Evolutionary conservation across 2,329 filamentous ascomycete species (phyloP).

Genomic region (Alternaria consortialis): DNA sequence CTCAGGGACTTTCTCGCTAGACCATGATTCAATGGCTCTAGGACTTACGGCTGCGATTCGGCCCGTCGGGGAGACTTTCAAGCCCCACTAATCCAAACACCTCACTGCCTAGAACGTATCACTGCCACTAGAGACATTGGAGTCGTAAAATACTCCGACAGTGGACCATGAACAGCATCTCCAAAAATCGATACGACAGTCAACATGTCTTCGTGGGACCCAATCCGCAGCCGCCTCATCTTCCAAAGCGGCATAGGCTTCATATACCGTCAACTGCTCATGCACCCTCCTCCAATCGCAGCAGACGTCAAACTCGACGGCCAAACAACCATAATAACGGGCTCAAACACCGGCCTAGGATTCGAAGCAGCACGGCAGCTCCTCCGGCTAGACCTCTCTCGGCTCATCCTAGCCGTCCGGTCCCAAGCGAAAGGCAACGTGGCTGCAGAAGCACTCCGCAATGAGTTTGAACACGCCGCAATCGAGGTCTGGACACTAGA

Average conservation of each 20-base stretch:
- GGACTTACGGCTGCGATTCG: neutral
- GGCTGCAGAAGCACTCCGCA: conserved; percentile 27
- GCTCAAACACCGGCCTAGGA: conserved; percentile 44
- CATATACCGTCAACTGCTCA: conserved; percentile 12
- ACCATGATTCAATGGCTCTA: neutral
- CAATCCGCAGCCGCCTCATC: conserved; percentile 9
- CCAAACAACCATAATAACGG: conserved; percentile 54
- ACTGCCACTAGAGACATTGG: neutral
- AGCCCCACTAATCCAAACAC: neutral
- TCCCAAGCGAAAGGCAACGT: conserved; percentile 36
- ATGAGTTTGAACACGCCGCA: conserved; percentile 16
- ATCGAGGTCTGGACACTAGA: conserved; percentile 43
- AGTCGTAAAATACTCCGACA: neutral
- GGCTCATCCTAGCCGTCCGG: conserved; percentile 45
- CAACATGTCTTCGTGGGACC: conserved; percentile 13
- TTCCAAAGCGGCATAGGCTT: conserved; percentile 15
- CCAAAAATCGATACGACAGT: neutral
- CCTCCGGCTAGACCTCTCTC: conserved; percentile 21
- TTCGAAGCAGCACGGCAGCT: conserved; percentile 36
- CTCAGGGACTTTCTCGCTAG: neutral
- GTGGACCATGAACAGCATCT: neutral
- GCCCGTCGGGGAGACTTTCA: too few relatives aligned
- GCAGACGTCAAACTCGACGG: conserved; percentile 21
- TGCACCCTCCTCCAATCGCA: conserved; percentile 9
- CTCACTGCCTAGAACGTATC: neutral